Base-by-base conservation (phyloP, 345 rosid genomes). In the Acer negundo region DNA sequence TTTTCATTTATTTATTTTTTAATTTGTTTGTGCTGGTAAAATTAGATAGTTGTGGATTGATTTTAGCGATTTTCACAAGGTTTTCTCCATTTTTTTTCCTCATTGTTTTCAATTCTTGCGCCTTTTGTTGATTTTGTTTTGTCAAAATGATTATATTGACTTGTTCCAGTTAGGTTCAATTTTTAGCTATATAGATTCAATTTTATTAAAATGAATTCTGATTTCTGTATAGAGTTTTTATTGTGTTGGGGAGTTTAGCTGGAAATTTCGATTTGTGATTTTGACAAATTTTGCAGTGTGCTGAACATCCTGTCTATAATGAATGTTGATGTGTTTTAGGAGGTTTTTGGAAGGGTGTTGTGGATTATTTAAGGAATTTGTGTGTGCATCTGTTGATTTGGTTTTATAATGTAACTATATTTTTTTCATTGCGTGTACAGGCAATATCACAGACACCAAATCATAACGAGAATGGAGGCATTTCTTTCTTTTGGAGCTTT, bases 401-500 rank as follows among this genome's bases (percentile, higher is more conserved):
- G 8, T 74, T 70, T 51, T 19, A 42, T 69, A 17, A 17, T 24
- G 2, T 40, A 6, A 22, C 44, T 61, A 10, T 38, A 15, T 62
- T 46, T 71, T 47, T 58, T 59, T 16, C 31, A 10, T 81, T 53
- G 9, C 72, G 2, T 81, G 15, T 58, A 61, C 89, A 89, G 96
- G 87, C 94, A 65, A 76, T 87, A 53, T 86, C 89, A 20, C 67
- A 80, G 53, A 85, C 88, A 44, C 85, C 84, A 61, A 75, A 82
- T 82, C 85, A 79, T 77, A 84, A 85, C 67, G 82, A 85, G 69
- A 89, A 84, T 72, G 90, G 86, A 1, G 93, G 86, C 40, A 87
- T 93, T 77, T 89, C 98, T 67, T 90, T 97, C 88, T 87, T 93
- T 74, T 97, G 99, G 98, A 89, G 95, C 88, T 97, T 94, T 96